Evolutionary conservation across 1,139 yeast species (phyloP), one percentile per base, ranked within the genome.

Genomic region (Zhuliangozyma blackwelliae): DNA sequence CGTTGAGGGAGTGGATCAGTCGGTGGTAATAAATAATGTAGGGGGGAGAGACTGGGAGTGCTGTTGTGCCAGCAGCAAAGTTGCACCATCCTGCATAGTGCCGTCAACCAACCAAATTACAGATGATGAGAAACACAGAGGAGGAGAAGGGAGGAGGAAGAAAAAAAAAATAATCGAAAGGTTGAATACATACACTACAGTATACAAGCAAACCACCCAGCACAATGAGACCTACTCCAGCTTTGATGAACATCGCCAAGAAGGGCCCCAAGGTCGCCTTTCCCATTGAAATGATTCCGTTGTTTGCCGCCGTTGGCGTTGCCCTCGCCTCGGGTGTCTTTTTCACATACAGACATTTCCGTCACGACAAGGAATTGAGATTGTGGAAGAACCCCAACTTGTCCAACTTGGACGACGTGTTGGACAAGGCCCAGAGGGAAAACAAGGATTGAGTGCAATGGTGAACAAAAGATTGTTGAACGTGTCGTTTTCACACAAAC

Each of bases 201-300:
- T 28, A 34, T 10, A 28, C 21, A 32, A 26, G 25, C 28, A 12
- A 22, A n/a, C n/a, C n/a, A n/a, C n/a, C n/a, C 16, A 12, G 13
- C 32, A 35, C 12, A 50, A 78, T 79, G 85, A 74, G 79, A 68
- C 72, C 82, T 45, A 57, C 81, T 47, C 70, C 68, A 61, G 59
- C 70, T 47, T 66, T 75, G 56, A 63, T 74, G 55, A 70, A 71
- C 57, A 76, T 77, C 47, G 64, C 66, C 51, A 65, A 63, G 51
- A 48, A 52, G 38, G 22, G 34, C 9, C 25, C 34, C 5, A 45
- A 43, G 21, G 46, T 57, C 34, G 59, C 52, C 45, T 57, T 80
- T 38, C 94, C 94, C 49, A 78, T 83, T 39, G 94, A 84, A 68
- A 69, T 84, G 72, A 79, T 83, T 59, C 94, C 94, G 60, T 75